Evolutionary conservation across 257 asterid genomes (phyloP), one percentile per base, ranked within the genome.

Genomic region (Lithospermum erythrorhizon): DNA sequence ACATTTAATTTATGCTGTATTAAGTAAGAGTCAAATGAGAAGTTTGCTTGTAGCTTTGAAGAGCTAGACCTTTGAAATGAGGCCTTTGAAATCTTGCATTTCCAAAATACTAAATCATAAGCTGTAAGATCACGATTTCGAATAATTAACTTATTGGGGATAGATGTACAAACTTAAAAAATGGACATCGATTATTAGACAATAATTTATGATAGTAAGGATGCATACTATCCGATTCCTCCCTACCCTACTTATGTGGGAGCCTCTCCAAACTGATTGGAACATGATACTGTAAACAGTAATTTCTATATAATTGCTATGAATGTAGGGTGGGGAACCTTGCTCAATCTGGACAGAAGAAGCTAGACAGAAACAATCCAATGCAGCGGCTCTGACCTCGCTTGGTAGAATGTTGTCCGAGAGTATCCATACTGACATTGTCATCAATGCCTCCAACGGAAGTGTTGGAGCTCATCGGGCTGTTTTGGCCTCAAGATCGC

Each of bases 401-500:
- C 84, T 91, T 2, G 87, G 95, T 4, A 78, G 89, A 23, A 91
- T 88, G 97, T 70, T 91, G 67, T 81, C 97, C 0, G 97, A 88
- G 69, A 79, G 94, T 30, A 88, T 91, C 24, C 95, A 88, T 79
- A 86, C 95, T 0, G 98, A 91, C 62, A 91, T 91, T 30, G 71
- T 70, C 35, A 82, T 91, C 70, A 81, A 86, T 37, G 84, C 95
- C 56, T 83, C 95, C 0, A 81, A 82, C 51, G 97, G 97, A 37
- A 78, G 81, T 75, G 69, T 84, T 51, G 55, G 80, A 22, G 95
- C 97, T 1, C 97, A 91, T 41, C 89, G 96, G 2, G 98, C 98
- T 7, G 89, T 91, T 71, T 95, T 91, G 25, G 98, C 98, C 10
- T 76, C 96, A 4, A 71, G 95, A 48, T 91, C 98, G 2, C 96